phyloP scores from a whole-genome alignment of 805 yeast genomes.

The Candida boidinii region DNA sequence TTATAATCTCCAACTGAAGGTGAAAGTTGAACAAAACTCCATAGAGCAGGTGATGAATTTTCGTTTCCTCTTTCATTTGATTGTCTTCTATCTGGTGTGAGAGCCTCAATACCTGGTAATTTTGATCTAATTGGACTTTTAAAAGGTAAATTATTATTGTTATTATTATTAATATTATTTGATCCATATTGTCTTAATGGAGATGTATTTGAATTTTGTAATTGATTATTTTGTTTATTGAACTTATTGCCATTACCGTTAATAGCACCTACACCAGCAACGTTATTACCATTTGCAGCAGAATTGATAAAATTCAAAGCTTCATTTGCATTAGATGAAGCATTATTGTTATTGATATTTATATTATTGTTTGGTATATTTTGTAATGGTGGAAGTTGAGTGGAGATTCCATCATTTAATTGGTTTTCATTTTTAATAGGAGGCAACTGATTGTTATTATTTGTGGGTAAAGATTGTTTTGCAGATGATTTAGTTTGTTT shows the following conservation, averaged over 20 bases:
- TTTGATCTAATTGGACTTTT: no score
- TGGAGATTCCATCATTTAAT: neutral
- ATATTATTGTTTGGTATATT: slow-evolving; percentile 4
- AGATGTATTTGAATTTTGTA: no score
- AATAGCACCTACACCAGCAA: neutral
- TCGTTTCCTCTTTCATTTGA: no score
- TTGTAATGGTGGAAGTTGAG: slow-evolving; percentile 1
- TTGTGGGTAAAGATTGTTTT: neutral
- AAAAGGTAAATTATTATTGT: no score
- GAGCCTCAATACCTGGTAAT: neutral
- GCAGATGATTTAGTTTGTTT: slow-evolving; percentile 2
- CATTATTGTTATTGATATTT: slow-evolving; percentile 4
- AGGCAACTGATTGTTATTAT: neutral
- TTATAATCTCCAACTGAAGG: slow-evolving; percentile 22
- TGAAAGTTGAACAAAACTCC: slow-evolving; percentile 82
- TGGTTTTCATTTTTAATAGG: neutral
- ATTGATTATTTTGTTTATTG: slow-evolving; percentile 17
- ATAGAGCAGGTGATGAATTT: slow-evolving; percentile 81
- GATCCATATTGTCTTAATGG: no score
- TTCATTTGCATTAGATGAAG: slow-evolving; percentile 14
- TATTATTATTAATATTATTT: no score
- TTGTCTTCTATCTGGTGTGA: slow-evolving; percentile 15
- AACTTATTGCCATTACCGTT: slow-evolving; percentile 12
- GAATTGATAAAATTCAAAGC: slow-evolving; percentile 20
- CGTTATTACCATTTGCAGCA: neutral